phyloP scores from a whole-genome alignment of 2,329 filamentous ascomycete genomes.

The Penicillium olsonii region DNA sequence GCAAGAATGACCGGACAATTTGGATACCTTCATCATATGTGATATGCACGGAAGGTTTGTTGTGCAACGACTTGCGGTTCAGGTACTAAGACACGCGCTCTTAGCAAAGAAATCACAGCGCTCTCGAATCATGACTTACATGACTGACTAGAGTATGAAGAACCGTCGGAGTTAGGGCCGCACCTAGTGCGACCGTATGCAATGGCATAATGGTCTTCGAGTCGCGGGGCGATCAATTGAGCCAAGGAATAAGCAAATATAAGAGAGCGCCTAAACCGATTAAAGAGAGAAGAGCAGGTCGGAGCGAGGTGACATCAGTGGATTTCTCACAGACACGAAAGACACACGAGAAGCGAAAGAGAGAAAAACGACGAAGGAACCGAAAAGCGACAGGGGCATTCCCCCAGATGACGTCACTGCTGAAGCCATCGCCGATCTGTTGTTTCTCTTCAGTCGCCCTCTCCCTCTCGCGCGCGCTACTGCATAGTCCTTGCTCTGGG shows the following conservation, averaged over 20 bases:
- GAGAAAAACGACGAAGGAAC: background rate
- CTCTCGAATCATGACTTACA: conserved; percentile 54
- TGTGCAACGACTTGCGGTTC: conserved; percentile 70
- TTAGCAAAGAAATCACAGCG: background rate
- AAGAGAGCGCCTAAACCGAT: background rate
- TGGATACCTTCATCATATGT: conserved; percentile 92
- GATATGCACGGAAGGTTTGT: conserved; percentile 85
- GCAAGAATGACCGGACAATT: conserved; percentile 81
- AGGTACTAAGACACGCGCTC: conserved; percentile 63
- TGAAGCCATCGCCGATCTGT: background rate
- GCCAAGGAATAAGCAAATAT: background rate
- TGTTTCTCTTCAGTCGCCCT: background rate
- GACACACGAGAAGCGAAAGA: background rate
- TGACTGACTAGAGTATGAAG: conserved; percentile 85
- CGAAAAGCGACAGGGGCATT: background rate
- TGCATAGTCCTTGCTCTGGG: background rate
- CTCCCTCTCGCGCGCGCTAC: background rate
- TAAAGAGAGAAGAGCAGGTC: background rate
- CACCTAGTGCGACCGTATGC: conserved; percentile 77
- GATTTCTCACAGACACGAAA: background rate
- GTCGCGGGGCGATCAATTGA: background rate
- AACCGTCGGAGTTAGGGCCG: conserved; percentile 84
- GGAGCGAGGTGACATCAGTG: background rate
- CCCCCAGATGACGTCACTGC: conserved; percentile 6
- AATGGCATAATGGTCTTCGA: conserved; percentile 56